Evolutionary conservation across 2,329 filamentous ascomycete genomes (phyloP), one percentile per base, ranked within the genome.

Genomic region (Aspergillus tubingensis): DNA sequence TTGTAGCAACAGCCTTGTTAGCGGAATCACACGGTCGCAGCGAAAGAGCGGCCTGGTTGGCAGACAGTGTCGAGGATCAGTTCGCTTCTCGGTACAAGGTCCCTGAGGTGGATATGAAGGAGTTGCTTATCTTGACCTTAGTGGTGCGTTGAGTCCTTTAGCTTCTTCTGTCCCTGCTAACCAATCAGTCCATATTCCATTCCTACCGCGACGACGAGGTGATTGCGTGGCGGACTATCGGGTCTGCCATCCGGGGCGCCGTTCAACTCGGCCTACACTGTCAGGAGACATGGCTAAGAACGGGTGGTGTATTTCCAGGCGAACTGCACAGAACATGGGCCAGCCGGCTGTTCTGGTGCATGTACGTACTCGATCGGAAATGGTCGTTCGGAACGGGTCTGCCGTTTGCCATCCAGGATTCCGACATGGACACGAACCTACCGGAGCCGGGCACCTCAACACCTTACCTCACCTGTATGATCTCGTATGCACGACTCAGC

Each of bases 1-100:
- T 96, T 2, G 81, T 96, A 70, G 92, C 91, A 63, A 89, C 85
- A 62, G 90, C 89, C 0, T 76, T 95, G 61, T 83, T 89, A 1
- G 85, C 91, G 3, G 91, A 96, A 72, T 89, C 88, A 6, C 86
- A 89, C 65, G 92, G 92, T 0, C 86, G 89, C 62, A 94, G 91
- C 72, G 85, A 89, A 43, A 83, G 67, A 15, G 74, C 73, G 2
- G 73, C 71, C 1, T 60, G 70, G 36, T 55, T 75, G 51, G 73
- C 73, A 7, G 68, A 75, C 59, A 74, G 70, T 55, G 74, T 75
- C 2, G 73, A 76, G 55, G 70, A 76, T 58, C 71, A 66, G 11
- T 76, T 76, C 59, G 72, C 72, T 3, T 65, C 61, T 17, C 65
- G 73, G 3, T 54, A 74, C 17, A 76, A 76, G 48, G 64, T 76